phyloP scores from a whole-genome alignment of 257 asterid species.

The Linaria vulgaris region DNA sequence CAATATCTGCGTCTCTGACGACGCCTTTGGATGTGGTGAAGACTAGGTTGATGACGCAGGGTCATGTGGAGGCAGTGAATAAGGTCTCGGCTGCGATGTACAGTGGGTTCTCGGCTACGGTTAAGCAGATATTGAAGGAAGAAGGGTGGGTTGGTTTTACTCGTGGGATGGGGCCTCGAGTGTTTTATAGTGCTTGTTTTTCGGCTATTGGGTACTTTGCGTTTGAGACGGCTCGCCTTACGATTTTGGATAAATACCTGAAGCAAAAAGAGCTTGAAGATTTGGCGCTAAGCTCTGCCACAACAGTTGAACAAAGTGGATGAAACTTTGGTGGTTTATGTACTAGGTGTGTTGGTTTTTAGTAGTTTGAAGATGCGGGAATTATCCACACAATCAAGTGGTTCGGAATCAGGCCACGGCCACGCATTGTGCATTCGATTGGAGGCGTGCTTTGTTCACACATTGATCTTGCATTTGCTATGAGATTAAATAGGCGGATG shows the following conservation, averaged over 20 bases:
- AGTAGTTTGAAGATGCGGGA: neutral
- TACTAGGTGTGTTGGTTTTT: neutral
- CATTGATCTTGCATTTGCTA: slow-evolving; percentile 1
- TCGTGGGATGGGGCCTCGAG: slow-evolving; percentile 96
- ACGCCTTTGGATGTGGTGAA: slow-evolving; percentile 97
- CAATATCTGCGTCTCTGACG: slow-evolving; percentile 86
- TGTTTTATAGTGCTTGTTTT: slow-evolving; percentile 85
- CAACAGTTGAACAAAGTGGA: slow-evolving; percentile 27
- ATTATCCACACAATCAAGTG: neutral
- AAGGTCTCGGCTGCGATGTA: slow-evolving; percentile 65
- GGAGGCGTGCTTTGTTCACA: neutral
- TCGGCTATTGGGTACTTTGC: slow-evolving; percentile 97
- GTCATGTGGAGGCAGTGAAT: slow-evolving; percentile 60
- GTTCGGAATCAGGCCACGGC: slow-evolving; percentile 17
- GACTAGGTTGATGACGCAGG: slow-evolving; percentile 95
- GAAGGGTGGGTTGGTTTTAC: slow-evolving; percentile 96
- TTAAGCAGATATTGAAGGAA: slow-evolving; percentile 77
- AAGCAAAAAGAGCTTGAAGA: slow-evolving; percentile 60
- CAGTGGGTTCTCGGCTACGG: slow-evolving; percentile 54
- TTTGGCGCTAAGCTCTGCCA: slow-evolving; percentile 28
- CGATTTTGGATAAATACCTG: slow-evolving; percentile 67
- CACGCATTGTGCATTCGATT: neutral
- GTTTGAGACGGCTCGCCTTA: slow-evolving; percentile 87
- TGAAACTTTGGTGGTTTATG: slow-evolving; percentile 23
- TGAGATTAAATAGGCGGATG: slow-evolving; percentile 4